These are phyloP conservation scores for Glarea lozoyensis DNA, from an alignment of 495 filamentous ascomycete genomes.

Conservation along the genomic window DNA sequence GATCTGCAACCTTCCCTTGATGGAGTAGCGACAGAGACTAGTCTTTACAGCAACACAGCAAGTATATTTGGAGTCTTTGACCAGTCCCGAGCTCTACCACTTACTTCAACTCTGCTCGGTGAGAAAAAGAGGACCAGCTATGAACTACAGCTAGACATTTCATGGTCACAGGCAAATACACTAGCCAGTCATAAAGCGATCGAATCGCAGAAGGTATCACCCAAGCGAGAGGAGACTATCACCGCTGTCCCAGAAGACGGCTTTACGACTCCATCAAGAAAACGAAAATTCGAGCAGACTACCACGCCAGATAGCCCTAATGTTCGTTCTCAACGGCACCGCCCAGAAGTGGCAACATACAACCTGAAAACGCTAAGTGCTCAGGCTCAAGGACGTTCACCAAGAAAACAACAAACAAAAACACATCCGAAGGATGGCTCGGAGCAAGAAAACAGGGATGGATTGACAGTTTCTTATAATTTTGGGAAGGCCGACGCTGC, in stretches of 20 bases:
- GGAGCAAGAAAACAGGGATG: slow-evolving; percentile 17
- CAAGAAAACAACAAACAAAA: slow-evolving; percentile 30
- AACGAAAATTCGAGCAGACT: background rate
- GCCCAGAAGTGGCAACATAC: slow-evolving; percentile 36
- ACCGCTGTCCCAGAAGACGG: background rate
- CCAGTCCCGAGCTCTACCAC: too few species aligned
- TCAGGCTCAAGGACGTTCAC: slow-evolving; percentile 35
- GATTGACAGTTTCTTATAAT: slow-evolving; percentile 9
- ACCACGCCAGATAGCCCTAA: slow-evolving; percentile 10
- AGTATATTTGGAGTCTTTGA: too few species aligned
- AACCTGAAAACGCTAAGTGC: slow-evolving; percentile 41
- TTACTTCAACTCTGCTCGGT: too few species aligned
- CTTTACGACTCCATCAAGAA: background rate
- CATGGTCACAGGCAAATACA: slow-evolving; percentile 12
- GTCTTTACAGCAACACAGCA: too few species aligned
- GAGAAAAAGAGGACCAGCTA: too few species aligned
- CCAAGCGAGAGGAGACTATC: background rate
- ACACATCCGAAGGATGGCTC: slow-evolving; percentile 25
- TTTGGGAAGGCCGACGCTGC: slow-evolving; percentile 11
- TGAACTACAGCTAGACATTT: slow-evolving; percentile 3
- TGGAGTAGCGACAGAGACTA: background rate
- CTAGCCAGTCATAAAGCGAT: background rate
- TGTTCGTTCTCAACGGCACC: slow-evolving; percentile 18
- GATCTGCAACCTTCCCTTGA: slow-evolving; percentile 6
- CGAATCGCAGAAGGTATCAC: background rate